These are phyloP conservation scores for Chamaenerion angustifolium DNA, from an alignment of 345 rosid species.

Conservation along the genomic window DNA sequence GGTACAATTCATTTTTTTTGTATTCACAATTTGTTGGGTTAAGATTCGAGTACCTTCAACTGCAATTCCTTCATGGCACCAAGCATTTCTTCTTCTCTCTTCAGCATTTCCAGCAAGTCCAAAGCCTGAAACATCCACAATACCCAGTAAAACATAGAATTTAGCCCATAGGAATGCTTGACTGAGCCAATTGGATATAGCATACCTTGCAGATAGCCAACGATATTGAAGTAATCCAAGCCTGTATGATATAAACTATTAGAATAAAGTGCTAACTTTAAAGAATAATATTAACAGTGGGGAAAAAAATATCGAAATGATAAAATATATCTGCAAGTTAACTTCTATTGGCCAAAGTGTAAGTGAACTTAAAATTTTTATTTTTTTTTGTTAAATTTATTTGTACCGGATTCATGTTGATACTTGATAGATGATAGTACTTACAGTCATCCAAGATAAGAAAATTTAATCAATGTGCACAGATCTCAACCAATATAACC, in stretches of 20 bases:
- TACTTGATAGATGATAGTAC: too few species aligned
- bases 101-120: conserved; percentile 79
- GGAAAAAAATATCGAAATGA: neutral
- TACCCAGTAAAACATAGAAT: neutral
- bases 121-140: conserved; percentile 35
- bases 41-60: conserved; percentile 38
- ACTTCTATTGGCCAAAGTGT: too few species aligned
- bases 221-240: conserved; percentile 71
- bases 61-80: conserved; percentile 60
- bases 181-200: neutral
- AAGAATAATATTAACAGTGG: neutral
- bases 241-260: conserved; percentile 31
- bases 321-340: too few species aligned
- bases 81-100: conserved; percentile 87
- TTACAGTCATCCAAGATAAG: too few species aligned
- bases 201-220: conserved; percentile 77
- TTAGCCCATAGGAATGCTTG: neutral
- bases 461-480: too few species aligned
- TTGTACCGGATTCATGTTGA: too few species aligned
- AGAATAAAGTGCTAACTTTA: neutral
- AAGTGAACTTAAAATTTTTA: neutral
- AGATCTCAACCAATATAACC: too few species aligned
- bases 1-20: too few species aligned
- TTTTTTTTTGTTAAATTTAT: neutral
- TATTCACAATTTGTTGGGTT: neutral